Evolutionary conservation across 257 asterid genomes (phyloP).

Genomic region (Fraxinus cuspidata): DNA sequence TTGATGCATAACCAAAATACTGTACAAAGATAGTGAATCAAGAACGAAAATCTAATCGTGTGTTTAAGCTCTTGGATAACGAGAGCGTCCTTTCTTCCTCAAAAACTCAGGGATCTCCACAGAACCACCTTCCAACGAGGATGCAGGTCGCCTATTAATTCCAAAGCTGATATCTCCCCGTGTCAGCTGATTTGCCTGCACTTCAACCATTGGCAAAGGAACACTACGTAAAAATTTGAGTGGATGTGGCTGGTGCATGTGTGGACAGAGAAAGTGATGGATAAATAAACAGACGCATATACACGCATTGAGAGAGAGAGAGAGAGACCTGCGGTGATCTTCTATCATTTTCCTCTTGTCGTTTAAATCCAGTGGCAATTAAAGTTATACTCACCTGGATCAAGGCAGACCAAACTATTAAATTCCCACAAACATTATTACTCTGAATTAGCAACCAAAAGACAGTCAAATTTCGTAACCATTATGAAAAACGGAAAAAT

Average conservation of each 20-base stretch:
- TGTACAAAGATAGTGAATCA: constrained; percentile 27
- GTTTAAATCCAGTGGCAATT: constrained; percentile 94
- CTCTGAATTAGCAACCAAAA: too few relatives aligned
- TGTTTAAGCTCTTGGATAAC: constrained; percentile 77
- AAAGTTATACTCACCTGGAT: constrained; percentile 84
- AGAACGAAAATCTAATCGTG: constrained; percentile 2
- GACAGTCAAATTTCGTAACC: too few relatives aligned
- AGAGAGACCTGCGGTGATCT: constrained; percentile 62
- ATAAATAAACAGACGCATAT: too few relatives aligned
- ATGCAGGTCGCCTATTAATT: constrained; percentile 60
- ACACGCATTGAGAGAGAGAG: neutral
- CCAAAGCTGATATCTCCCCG: constrained; percentile 64
- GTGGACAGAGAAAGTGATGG: neutral
- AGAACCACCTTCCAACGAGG: constrained; percentile 69
- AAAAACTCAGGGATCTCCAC: constrained; percentile 90
- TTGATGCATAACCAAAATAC: constrained; percentile 26
- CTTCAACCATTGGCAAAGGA: constrained; percentile 8
- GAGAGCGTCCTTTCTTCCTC: constrained; percentile 83
- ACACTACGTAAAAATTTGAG: neutral
- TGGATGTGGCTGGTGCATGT: neutral
- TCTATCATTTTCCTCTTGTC: constrained; percentile 88
- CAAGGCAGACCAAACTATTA: constrained; percentile 17
- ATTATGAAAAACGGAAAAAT: too few relatives aligned
- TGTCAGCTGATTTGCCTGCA: constrained; percentile 63
- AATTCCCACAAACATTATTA: too few relatives aligned